These are phyloP conservation scores for Lepiota venenata DNA, from an alignment of 768 basidiomycete species.

Conservation along the genomic window DNA sequence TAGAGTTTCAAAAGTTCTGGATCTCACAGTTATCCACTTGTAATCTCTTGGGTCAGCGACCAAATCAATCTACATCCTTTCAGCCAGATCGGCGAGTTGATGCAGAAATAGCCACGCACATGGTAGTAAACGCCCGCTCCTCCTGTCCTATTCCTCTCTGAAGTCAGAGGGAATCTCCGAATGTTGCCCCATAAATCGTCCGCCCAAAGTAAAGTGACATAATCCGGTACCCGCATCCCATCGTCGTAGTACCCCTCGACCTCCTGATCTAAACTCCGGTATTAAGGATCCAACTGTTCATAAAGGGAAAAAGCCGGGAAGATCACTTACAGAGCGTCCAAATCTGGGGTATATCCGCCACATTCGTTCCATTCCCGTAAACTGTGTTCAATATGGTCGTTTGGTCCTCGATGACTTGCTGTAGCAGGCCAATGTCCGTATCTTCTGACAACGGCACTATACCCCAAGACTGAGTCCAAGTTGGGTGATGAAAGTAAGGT, in stretches of 20 bases:
- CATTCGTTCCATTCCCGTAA: conserved; percentile 37
- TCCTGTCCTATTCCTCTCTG: conserved; percentile 58
- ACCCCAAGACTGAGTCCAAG: neutral
- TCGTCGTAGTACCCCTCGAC: conserved; percentile 65
- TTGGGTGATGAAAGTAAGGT: neutral
- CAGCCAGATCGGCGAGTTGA: neutral
- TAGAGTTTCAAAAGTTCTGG: neutral
- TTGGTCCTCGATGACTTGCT: conserved; percentile 57
- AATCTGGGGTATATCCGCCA: conserved; percentile 54
- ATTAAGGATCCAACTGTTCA: neutral
- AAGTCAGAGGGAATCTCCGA: conserved; percentile 50
- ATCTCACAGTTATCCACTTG: conserved; percentile 63
- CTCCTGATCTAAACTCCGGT: conserved; percentile 38
- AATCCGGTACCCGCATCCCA: conserved; percentile 58
- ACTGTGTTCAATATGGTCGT: conserved; percentile 51
- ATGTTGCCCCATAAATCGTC: conserved; percentile 79
- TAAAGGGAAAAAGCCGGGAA: neutral
- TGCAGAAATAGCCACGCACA: conserved; percentile 24
- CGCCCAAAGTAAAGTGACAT: conserved; percentile 61
- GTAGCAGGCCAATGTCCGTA: conserved; percentile 45
- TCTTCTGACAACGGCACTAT: conserved; percentile 47
- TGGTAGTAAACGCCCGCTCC: conserved; percentile 72
- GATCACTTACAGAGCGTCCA: conserved; percentile 52
- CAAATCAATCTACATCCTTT: conserved; percentile 37
- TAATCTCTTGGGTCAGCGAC: conserved; percentile 62